Conservation (phyloP, 306 rosid genomes). For the Lathyrus sativus region DNA sequence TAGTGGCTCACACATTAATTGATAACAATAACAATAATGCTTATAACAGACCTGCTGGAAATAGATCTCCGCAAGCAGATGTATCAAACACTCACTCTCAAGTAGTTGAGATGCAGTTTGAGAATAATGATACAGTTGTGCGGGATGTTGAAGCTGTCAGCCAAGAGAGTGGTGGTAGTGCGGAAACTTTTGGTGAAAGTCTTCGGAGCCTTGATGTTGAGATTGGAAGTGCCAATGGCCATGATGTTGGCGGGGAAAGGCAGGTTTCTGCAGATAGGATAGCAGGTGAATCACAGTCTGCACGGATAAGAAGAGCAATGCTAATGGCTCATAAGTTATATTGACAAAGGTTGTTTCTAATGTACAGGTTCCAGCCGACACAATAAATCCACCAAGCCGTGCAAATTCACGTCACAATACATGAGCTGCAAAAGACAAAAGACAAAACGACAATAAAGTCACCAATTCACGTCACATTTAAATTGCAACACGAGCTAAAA, state of each 20-base stretch:
- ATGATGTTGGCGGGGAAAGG: constrained; percentile 91
- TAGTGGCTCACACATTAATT: constrained; percentile 39
- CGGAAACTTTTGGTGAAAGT: constrained; percentile 96
- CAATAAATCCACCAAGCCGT: no score
- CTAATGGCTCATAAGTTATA: no score
- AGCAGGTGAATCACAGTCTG: constrained; percentile 72
- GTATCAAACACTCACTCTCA: constrained; percentile 53
- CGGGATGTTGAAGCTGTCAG: constrained; percentile 97
- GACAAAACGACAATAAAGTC: no score
- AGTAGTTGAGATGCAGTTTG: constrained; percentile 87
- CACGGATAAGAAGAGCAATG: constrained; percentile 76
- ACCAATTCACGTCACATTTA: no score
- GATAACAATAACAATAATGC: constrained; percentile 44
- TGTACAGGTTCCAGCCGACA: no score
- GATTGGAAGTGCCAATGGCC: constrained; percentile 98
- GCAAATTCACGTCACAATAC: no score
- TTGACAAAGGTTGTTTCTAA: no score
- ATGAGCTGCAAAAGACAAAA: no score
- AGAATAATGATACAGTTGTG: constrained; percentile 68
- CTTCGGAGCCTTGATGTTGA: constrained; percentile 97
- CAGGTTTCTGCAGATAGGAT: constrained; percentile 77
- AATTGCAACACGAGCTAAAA: no score
- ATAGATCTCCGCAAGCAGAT: constrained; percentile 55
- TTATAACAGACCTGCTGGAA: constrained; percentile 54
- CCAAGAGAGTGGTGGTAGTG: constrained; percentile 98